These are phyloP conservation scores for Dipsacomyces acuminosporus DNA, from an alignment of 371 early-diverging fungal species.

Conservation along the genomic window DNA sequence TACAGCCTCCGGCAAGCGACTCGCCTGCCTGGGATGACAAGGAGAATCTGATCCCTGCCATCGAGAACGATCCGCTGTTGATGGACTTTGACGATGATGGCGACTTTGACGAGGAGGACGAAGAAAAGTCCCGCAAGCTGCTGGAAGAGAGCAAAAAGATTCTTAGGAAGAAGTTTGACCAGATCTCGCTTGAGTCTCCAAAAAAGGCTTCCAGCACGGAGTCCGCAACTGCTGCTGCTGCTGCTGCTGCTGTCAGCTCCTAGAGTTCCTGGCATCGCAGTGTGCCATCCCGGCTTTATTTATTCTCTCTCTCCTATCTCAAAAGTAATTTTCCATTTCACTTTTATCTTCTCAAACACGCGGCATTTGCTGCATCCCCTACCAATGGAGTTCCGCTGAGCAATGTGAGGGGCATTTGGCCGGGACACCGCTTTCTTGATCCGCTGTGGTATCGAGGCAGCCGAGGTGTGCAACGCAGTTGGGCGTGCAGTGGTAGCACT, in stretches of 20 bases:
- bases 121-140: conserved; percentile 17
- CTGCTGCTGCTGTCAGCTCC: background rate
- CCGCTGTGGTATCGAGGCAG: too few relatives aligned
- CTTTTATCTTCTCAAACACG: too few relatives aligned
- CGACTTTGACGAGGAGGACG: conserved; percentile 53
- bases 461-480: too few relatives aligned
- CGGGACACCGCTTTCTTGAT: too few relatives aligned
- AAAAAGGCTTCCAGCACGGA: background rate
- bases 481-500: too few relatives aligned
- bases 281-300: background rate
- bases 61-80: conserved; percentile 84
- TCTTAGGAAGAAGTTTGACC: conserved; percentile 26
- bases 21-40: conserved; percentile 72
- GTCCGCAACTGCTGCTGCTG: background rate
- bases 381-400: too few relatives aligned
- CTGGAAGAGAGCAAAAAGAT: conserved; percentile 30
- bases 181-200: conserved; percentile 16
- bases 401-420: too few relatives aligned
- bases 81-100: conserved; percentile 68
- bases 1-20: conserved; percentile 50
- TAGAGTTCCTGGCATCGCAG: too few relatives aligned
- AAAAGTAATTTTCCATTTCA: too few relatives aligned
- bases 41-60: conserved; percentile 71
- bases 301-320: background rate
- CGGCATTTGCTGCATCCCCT: too few relatives aligned